Conservation (phyloP, 805 yeast species). For the Wickerhamiella siamensis region DNA sequence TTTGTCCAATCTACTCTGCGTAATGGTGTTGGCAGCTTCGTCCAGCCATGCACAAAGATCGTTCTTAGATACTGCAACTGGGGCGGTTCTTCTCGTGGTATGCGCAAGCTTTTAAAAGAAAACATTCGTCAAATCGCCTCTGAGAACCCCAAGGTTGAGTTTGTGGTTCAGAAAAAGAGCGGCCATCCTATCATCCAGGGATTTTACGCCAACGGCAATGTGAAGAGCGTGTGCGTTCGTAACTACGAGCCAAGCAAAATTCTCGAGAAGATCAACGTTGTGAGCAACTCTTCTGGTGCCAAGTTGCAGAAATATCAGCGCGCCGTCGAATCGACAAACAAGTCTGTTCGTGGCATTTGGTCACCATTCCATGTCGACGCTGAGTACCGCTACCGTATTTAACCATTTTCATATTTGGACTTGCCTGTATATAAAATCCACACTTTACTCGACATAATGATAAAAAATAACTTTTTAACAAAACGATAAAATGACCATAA, state of each 20-base stretch:
- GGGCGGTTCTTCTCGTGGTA: slow-evolving; percentile 88
- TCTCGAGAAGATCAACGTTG: slow-evolving; percentile 45
- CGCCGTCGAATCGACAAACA: slow-evolving; percentile 67
- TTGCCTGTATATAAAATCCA: too few relatives aligned
- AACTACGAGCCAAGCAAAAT: slow-evolving; percentile 53
- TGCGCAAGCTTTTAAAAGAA: slow-evolving; percentile 46
- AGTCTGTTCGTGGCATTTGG: slow-evolving; percentile 92
- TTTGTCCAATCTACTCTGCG: slow-evolving; percentile 11
- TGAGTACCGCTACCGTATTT: slow-evolving; percentile 34
- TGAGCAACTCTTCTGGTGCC: slow-evolving; percentile 57
- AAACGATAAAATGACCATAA: too few relatives aligned
- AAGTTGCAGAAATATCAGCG: slow-evolving; percentile 47
- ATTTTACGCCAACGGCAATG: slow-evolving; percentile 34
- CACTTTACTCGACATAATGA: too few relatives aligned
- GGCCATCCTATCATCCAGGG: slow-evolving; percentile 77
- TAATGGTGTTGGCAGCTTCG: slow-evolving; percentile 26
- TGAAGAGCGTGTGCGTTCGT: slow-evolving; percentile 58
- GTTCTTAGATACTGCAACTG: slow-evolving; percentile 78
- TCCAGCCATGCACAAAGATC: slow-evolving; percentile 48
- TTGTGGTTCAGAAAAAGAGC: slow-evolving; percentile 49
- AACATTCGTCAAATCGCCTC: slow-evolving; percentile 43
- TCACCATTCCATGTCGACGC: slow-evolving; percentile 77
- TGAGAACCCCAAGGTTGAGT: slow-evolving; percentile 50
- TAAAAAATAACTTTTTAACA: too few relatives aligned
- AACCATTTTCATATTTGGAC: too few relatives aligned